Conservation (phyloP, 306 rosid genomes). For the Gynostemma pentaphyllum region DNA sequence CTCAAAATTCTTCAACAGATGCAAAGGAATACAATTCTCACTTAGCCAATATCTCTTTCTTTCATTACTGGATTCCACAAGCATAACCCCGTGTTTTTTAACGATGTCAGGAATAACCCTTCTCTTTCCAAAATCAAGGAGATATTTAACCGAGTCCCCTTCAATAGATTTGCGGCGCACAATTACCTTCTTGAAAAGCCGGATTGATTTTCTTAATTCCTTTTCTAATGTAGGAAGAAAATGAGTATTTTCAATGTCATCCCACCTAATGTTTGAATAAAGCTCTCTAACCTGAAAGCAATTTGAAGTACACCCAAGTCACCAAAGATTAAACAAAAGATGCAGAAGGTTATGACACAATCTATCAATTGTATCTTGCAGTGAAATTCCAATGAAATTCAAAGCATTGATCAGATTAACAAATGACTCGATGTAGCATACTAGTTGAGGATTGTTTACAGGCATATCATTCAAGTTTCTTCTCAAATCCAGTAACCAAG, state of each 20-base stretch:
- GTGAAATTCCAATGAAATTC: no score
- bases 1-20: conserved; percentile 86
- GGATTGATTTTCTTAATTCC: conserved; percentile 60
- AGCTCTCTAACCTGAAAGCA: conserved; percentile 85
- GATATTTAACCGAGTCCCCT: conserved; percentile 54
- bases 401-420: not conserved
- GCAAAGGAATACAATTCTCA: conserved; percentile 70
- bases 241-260: conserved; percentile 70
- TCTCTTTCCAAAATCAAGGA: conserved; percentile 97
- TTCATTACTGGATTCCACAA: conserved; percentile 61
- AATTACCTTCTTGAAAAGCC: conserved; percentile 85
- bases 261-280: conserved; percentile 76
- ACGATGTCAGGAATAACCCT: conserved; percentile 66
- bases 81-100: conserved; percentile 44
- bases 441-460: no score
- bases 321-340: not conserved
- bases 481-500: no score
- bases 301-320: not conserved
- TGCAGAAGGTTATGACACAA: not conserved
- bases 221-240: conserved; percentile 59
- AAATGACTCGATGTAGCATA: not conserved
- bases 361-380: not conserved
- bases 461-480: no score
- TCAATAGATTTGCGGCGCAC: conserved; percentile 78
- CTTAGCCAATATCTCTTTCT: conserved; percentile 86